Evolutionary conservation across 1,284 basidiomycete genomes (phyloP).

Genomic region (Inonotus obliquus): DNA sequence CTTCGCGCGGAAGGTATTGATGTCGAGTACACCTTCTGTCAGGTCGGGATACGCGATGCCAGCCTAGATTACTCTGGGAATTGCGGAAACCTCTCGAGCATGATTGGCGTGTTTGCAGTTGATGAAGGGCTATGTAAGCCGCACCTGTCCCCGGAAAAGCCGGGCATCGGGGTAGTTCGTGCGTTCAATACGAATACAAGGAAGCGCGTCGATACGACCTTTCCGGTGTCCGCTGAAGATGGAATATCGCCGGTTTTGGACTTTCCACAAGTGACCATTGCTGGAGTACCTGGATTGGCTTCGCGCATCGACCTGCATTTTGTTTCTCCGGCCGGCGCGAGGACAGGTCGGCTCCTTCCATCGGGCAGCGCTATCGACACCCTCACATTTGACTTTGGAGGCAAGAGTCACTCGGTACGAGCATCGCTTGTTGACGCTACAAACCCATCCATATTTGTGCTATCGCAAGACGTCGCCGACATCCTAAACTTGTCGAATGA

Average conservation of each 20-base stretch:
- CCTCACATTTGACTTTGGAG: slow-evolving; percentile 25
- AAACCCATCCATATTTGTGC: slow-evolving; percentile 67
- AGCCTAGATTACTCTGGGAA: slow-evolving; percentile 62
- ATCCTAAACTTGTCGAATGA: slow-evolving; percentile 27
- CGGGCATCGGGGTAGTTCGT: slow-evolving; percentile 33
- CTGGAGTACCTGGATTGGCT: slow-evolving; percentile 62
- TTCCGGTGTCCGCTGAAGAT: slow-evolving; percentile 39
- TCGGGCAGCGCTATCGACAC: slow-evolving; percentile 46
- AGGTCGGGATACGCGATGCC: slow-evolving; percentile 51
- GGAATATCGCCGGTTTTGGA: slow-evolving; percentile 40
- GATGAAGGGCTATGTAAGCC: slow-evolving; percentile 51
- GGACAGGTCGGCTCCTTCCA: slow-evolving; percentile 67
- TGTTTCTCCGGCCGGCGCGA: slow-evolving; percentile 58
- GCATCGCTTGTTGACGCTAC: slow-evolving; percentile 67
- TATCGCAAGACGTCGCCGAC: slow-evolving; percentile 36
- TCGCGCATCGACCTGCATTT: slow-evolving; percentile 67
- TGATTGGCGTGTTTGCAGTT: slow-evolving; percentile 63
- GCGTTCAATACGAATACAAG: slow-evolving; percentile 66
- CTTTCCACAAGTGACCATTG: slow-evolving; percentile 46
- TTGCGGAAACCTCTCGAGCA: slow-evolving; percentile 64
- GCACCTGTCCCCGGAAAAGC: slow-evolving; percentile 2
- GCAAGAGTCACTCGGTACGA: slow-evolving; percentile 26
- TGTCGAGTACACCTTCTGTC: slow-evolving; percentile 62
- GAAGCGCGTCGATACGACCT: slow-evolving; percentile 63
- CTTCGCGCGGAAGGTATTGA: slow-evolving; percentile 42